phyloP scores from a whole-genome alignment of 2,329 filamentous ascomycete species.

The Aspergillus tamarii region DNA sequence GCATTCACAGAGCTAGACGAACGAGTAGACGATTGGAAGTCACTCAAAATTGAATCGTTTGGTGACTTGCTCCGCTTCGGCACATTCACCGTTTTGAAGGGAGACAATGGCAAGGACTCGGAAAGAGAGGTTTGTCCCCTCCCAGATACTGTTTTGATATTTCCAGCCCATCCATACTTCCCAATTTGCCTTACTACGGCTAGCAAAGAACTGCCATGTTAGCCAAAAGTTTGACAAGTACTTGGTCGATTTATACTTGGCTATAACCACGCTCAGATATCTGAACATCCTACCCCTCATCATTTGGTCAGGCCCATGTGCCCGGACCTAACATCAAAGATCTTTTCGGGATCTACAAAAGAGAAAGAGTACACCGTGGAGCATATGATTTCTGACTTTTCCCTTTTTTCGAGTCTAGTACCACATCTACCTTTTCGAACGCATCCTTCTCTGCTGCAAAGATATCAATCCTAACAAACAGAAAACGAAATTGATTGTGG shows the following conservation, averaged over 20 bases:
- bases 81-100: slow-evolving; percentile 87
- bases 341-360: too few species aligned
- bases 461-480: slow-evolving; percentile 84
- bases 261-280: neutral
- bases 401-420: slow-evolving; percentile 62
- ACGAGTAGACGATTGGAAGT: slow-evolving; percentile 97
- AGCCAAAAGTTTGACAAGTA: too few species aligned
- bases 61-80: slow-evolving; percentile 86
- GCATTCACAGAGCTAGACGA: slow-evolving; percentile 78
- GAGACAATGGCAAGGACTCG: slow-evolving; percentile 74
- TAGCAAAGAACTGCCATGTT: too few species aligned
- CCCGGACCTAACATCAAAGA: too few species aligned
- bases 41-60: slow-evolving; percentile 86
- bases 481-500: slow-evolving; percentile 63
- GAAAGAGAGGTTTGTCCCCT: slow-evolving; percentile 76
- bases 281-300: neutral
- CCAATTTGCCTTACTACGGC: neutral
- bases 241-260: neutral
- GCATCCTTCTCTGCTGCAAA: slow-evolving; percentile 95
- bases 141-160: slow-evolving; percentile 8
- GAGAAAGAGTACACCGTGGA: neutral
- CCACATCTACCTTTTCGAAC: slow-evolving; percentile 96
- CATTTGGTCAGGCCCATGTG: too few species aligned
- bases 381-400: slow-evolving; percentile 20
- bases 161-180: slow-evolving; percentile 7